A percentile compares a stretch with the other conserved stretches of the same genome.
Evolutionary conservation across 2,329 filamentous ascomycete species (phyloP).

Genomic region (Annulohypoxylon truncatum): DNA sequence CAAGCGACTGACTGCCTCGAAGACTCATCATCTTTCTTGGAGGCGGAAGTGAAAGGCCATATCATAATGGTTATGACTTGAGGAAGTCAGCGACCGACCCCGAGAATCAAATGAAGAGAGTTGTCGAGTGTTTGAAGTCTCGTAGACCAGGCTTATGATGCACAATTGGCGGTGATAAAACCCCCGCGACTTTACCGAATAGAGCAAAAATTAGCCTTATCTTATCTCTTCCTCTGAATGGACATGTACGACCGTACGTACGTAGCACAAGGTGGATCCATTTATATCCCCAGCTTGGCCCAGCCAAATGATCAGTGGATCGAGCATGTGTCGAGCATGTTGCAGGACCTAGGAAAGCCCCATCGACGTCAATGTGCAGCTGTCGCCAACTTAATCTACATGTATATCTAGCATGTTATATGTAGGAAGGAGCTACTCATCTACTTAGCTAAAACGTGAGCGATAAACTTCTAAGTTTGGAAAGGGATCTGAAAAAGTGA

Average conservation of each 20-base stretch:
- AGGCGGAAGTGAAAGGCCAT: conserved; percentile 48
- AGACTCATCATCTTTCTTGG: conserved; percentile 44
- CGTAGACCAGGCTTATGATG: not conserved
- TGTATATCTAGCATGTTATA: conserved; percentile 3
- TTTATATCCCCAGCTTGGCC: not conserved
- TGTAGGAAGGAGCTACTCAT: conserved; percentile 7
- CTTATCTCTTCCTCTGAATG: conserved; percentile 27
- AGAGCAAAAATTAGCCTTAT: conserved; percentile 26
- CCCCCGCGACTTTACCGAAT: conserved; percentile 18
- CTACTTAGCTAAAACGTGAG: not conserved
- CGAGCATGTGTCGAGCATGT: conserved; percentile 5
- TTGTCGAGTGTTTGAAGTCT: conserved; percentile 26
- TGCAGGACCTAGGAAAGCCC: conserved; percentile 15
- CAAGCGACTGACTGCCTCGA: conserved; percentile 53
- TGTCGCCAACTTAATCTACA: conserved; percentile 9
- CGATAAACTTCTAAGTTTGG: not conserved
- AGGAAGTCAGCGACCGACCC: conserved; percentile 22
- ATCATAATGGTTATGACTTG: conserved; percentile 45
- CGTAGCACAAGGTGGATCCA: not conserved
- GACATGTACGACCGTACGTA: no score
- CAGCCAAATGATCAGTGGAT: not conserved
- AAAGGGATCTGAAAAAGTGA: conserved; percentile 6
- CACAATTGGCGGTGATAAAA: conserved; percentile 18
- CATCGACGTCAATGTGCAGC: conserved; percentile 37
- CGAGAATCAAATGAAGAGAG: conserved; percentile 16